Base-by-base conservation (phyloP, 2,329 filamentous ascomycete species). In the Sordariomycetes sp. region DNA sequence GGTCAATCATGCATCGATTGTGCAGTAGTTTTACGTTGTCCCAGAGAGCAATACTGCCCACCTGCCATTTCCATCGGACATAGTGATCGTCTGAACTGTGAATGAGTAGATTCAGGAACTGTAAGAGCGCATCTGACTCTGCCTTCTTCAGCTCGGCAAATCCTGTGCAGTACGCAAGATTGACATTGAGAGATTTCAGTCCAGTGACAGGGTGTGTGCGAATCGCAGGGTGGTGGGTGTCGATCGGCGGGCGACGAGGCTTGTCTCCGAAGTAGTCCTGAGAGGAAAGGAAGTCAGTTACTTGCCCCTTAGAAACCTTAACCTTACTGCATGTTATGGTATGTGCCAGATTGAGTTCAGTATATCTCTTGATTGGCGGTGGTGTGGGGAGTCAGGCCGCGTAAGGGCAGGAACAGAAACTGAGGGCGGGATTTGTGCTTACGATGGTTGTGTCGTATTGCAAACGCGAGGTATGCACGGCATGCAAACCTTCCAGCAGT, bases 101-200 rank as follows among this genome's bases (percentile, higher is more conserved):
- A 19, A 70, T 59, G 40, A 69, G 65, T 32, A 58, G 58, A 4
- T 48, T 39, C 31, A 68, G 60, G 37, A 70, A 67, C 32, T 66
- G 60, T 1, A 68, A 48, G 5, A 68, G 45, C 46, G 58, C 57
- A 45, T 68, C 64, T 2, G 79, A 86, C 52, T 94, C 87, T 51
- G 93, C 86, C 51, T 86, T 84, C 61, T 94, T 93, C 49, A 81
- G 74, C 8, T 85, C 86, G 2, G 90, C 73, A 35, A 94, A 90
- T 19, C 78, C 69, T 31, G 85, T 77, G 5, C 83, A 90, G 61
- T 92, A 93, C 50, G 90, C 83, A 4, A 80, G 80, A 53, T 93
- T 93, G 19, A 93, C 74, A 45, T 74, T 93, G 6, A 94, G 61
- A 0, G 83, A 80, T 63, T 93, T 94, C 56, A 92, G 83, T 12